Evolutionary conservation across 225 moss, liverwort and hornwort genomes (phyloP).

Genomic region (Asterella californica): DNA sequence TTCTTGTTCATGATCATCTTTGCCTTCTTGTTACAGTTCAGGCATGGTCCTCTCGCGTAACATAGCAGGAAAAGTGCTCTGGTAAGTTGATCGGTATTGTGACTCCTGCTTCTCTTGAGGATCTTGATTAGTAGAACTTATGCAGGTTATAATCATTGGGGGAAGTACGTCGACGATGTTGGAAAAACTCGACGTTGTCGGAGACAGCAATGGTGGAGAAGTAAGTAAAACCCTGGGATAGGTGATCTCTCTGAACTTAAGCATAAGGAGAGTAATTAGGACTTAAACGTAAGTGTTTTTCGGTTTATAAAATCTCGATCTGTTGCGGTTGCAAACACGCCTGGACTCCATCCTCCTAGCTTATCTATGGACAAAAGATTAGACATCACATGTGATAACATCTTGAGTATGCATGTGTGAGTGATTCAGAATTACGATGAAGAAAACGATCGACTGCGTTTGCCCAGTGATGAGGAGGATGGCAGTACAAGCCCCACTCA

Average conservation of each 20-base stretch:
- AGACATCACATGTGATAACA: not conserved
- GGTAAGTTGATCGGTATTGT: not conserved
- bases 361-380: not conserved
- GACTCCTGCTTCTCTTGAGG: not conserved
- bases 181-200: conserved; percentile 89
- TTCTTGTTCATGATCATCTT: no score
- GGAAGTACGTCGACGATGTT: conserved; percentile 89
- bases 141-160: conserved; percentile 84
- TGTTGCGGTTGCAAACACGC: not conserved
- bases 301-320: not conserved
- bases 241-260: not conserved
- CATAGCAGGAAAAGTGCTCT: not conserved
- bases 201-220: conserved; percentile 46
- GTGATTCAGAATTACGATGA: conserved; percentile 55
- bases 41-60: not conserved
- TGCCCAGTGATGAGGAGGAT: conserved; percentile 44
- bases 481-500: conserved; percentile 52
- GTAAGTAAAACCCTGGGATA: not conserved
- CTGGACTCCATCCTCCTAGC: not conserved
- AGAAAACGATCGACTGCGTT: conserved; percentile 61
- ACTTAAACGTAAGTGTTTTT: not conserved
- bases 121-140: not conserved
- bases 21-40: not conserved
- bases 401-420: not conserved
- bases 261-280: not conserved